Percentiles rank a stretch among this genome's conserved stretches.
Evolutionary conservation across 179 eudicot genomes (phyloP).

Genomic region (Spinacia oleracea): DNA sequence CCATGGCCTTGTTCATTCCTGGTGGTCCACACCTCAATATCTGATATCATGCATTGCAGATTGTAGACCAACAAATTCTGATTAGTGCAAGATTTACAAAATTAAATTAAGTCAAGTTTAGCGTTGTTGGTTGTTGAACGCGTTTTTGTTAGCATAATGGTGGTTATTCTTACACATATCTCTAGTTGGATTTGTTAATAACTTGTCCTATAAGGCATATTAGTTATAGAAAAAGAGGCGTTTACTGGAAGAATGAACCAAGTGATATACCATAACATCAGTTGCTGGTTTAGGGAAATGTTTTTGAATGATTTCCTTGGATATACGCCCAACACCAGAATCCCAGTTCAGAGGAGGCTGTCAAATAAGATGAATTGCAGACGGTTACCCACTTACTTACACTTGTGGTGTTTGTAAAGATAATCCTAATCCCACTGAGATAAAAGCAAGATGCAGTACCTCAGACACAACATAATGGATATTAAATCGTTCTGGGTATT

Average conservation of each 20-base stretch:
- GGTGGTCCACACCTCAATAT: conserved; percentile 82
- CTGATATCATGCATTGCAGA: conserved; percentile 31
- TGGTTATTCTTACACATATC: too few relatives aligned
- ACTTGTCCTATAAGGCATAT: too few relatives aligned
- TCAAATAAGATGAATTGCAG: conserved; percentile 13
- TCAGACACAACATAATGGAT: conserved; percentile 70
- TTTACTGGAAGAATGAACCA: background rate
- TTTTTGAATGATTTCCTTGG: conserved; percentile 69
- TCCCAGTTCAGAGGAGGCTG: conserved; percentile 68
- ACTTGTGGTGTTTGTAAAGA: background rate
- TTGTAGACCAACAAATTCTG: background rate
- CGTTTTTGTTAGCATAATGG: too few relatives aligned
- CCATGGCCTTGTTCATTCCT: conserved; percentile 85
- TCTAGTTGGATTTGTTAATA: too few relatives aligned
- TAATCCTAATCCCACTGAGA: too few relatives aligned
- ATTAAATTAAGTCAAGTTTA: background rate
- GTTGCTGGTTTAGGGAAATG: conserved; percentile 70
- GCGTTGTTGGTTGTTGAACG: too few relatives aligned
- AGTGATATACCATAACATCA: conserved; percentile 48
- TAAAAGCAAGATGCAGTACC: too few relatives aligned
- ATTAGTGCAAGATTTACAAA: background rate
- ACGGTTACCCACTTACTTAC: too few relatives aligned
- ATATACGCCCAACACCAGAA: conserved; percentile 69
- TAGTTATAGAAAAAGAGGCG: background rate
- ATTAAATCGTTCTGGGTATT: conserved; percentile 53